These are phyloP conservation scores for Ceratobasidium papillatum DNA, from an alignment of 1,284 basidiomycete genomes.

Conservation along the genomic window DNA sequence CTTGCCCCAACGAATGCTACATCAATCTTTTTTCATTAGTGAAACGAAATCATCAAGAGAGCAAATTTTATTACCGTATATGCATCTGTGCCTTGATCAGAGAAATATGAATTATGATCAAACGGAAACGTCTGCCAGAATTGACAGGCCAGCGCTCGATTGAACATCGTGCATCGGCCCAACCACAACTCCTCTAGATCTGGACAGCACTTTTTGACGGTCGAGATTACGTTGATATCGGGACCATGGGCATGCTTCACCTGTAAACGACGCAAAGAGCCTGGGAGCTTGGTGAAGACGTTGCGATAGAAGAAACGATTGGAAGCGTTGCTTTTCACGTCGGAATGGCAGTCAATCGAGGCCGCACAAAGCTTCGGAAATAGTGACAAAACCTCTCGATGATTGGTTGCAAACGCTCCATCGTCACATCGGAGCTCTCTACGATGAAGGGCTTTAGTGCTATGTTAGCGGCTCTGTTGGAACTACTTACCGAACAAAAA, in stretches of 20 bases:
- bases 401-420: not conserved
- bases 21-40: not conserved
- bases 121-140: constrained; percentile 32
- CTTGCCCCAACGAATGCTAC: constrained; percentile 30
- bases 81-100: constrained; percentile 11
- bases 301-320: constrained; percentile 13
- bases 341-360: constrained; percentile 6
- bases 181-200: constrained; percentile 23
- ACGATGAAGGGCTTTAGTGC: not conserved
- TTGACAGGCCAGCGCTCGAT: constrained; percentile 16
- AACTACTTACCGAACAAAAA: not conserved
- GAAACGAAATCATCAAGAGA: not conserved
- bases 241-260: constrained; percentile 27
- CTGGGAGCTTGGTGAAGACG: not conserved
- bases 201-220: constrained; percentile 20
- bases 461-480: not conserved
- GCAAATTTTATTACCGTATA: constrained; percentile 16
- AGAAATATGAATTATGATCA: constrained; percentile 30
- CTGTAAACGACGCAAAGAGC: constrained; percentile 5
- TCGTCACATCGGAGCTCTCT: constrained; percentile 12
- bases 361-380: not conserved
- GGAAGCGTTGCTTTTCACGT: not conserved
- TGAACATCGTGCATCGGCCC: constrained; percentile 38
- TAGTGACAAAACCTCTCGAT: not conserved
- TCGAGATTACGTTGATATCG: constrained; percentile 17